A percentile compares a stretch with the other conserved stretches of the same genome.
These are phyloP conservation scores for Paramecium tetraurelia DNA, from an alignment of 73 alveolate genomes.

Conservation along the genomic window DNA sequence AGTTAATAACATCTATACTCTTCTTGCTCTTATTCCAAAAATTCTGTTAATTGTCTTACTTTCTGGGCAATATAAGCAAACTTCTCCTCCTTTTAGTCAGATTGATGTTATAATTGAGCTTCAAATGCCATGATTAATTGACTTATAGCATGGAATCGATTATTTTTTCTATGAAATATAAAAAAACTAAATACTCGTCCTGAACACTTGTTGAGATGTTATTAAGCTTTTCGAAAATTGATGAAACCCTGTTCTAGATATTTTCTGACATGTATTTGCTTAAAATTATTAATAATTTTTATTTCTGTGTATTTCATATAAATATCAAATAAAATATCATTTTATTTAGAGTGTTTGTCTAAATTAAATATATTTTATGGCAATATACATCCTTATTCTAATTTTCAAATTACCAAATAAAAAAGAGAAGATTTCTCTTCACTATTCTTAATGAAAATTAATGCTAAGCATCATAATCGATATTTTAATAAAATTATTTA, in stretches of 20 bases:
- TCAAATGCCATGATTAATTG: conserved; percentile 49
- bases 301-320: not conserved
- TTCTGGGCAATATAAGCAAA: conserved; percentile 15
- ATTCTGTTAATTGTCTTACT: conserved; percentile 23
- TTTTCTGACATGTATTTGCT: conserved; percentile 11
- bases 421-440: not conserved
- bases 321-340: not conserved
- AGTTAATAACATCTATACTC: not conserved
- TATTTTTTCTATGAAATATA: not conserved
- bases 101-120: conserved; percentile 18
- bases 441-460: not conserved
- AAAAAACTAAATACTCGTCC: not conserved
- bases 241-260: conserved; percentile 38
- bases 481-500: not conserved
- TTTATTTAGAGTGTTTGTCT: not conserved
- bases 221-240: conserved; percentile 42
- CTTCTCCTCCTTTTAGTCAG: conserved; percentile 36
- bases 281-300: conserved; percentile 1
- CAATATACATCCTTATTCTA: not conserved
- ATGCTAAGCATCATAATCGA: not conserved
- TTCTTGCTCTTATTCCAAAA: conserved; percentile 31
- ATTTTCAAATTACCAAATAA: too few species aligned
- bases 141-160: conserved; percentile 23
- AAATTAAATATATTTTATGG: not conserved
- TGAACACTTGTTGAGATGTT: conserved; percentile 46